These are phyloP conservation scores for Backusella liffmaniae DNA, from an alignment of 192 early-diverging fungal genomes.

Conservation along the genomic window DNA sequence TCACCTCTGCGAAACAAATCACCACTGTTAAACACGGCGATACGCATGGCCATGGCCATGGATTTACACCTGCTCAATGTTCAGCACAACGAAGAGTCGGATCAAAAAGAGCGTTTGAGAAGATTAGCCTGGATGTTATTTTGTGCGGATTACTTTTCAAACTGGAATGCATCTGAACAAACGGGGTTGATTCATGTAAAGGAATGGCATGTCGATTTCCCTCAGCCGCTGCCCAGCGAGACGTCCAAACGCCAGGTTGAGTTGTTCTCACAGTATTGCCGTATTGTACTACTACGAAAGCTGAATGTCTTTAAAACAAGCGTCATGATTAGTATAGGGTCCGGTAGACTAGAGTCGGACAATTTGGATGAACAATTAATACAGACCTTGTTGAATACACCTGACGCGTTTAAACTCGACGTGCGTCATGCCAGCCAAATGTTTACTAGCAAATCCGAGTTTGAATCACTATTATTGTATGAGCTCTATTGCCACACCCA, in stretches of 20 bases:
- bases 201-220: conserved; percentile 30
- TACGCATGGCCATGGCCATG: conserved; percentile 17
- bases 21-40: conserved; percentile 5
- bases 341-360: not conserved
- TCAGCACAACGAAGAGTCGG: not conserved
- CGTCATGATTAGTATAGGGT: conserved; percentile 4
- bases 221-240: conserved; percentile 10
- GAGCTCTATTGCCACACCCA: conserved; percentile 20
- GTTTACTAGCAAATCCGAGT: not conserved
- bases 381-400: not conserved
- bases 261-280: conserved; percentile 24
- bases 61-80: conserved; percentile 21
- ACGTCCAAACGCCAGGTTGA: not conserved
- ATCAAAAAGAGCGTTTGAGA: conserved; percentile 19
- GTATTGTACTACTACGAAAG: conserved; percentile 20
- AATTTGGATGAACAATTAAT: conserved; percentile 13
- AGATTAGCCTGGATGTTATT: conserved; percentile 30
- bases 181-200: conserved; percentile 22
- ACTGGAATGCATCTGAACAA: conserved; percentile 15
- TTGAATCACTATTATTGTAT: conserved; percentile 16
- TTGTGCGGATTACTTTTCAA: conserved; percentile 32
- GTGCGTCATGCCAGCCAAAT: not conserved
- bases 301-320: conserved; percentile 22
- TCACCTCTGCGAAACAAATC: conserved; percentile 6
- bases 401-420: not conserved